These are phyloP conservation scores for Myxozyma mucilagina DNA, from an alignment of 805 yeast species.

Conservation along the genomic window DNA sequence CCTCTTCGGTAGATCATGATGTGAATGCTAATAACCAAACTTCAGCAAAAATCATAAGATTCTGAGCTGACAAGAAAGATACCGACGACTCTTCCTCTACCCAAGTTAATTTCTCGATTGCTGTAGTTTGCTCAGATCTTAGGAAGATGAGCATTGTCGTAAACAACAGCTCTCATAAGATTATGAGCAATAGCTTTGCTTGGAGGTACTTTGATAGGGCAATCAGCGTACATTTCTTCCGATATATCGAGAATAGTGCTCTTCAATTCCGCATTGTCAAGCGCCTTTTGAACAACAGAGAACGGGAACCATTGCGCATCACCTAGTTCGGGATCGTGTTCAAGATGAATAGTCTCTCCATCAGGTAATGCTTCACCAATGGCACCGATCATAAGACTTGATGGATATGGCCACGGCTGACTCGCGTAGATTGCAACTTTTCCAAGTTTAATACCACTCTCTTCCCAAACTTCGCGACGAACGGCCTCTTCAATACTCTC, in stretches of 20 bases:
- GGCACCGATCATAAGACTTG: slow-evolving; percentile 91
- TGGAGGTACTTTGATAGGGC: slow-evolving; percentile 31
- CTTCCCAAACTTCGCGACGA: slow-evolving; percentile 90
- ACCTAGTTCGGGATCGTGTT: slow-evolving; percentile 78
- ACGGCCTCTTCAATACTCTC: slow-evolving; percentile 90
- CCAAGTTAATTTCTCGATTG: too few species aligned
- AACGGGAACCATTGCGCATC: slow-evolving; percentile 81
- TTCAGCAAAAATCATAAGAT: too few species aligned
- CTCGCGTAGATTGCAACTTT: slow-evolving; percentile 64
- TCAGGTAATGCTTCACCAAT: slow-evolving; percentile 70
- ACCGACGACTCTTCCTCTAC: too few species aligned
- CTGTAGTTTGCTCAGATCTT: slow-evolving; percentile 2
- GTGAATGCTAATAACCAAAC: too few species aligned
- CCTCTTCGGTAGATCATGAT: too few species aligned
- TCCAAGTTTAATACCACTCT: slow-evolving; percentile 73
- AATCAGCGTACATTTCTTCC: slow-evolving; percentile 7
- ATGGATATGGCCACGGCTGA: slow-evolving; percentile 99
- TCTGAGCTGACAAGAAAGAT: too few species aligned
- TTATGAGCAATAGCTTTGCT: slow-evolving; percentile 32
- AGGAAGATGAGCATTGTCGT: slow-evolving; percentile 30
- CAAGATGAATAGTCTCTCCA: slow-evolving; percentile 65
- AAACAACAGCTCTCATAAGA: slow-evolving; percentile 31
- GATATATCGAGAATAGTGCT: slow-evolving; percentile 21
- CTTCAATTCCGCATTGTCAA: slow-evolving; percentile 29
- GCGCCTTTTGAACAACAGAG: slow-evolving; percentile 50